Evolutionary conservation across 441 rosid species (phyloP).

Genomic region (Arabidopsis lyrata): DNA sequence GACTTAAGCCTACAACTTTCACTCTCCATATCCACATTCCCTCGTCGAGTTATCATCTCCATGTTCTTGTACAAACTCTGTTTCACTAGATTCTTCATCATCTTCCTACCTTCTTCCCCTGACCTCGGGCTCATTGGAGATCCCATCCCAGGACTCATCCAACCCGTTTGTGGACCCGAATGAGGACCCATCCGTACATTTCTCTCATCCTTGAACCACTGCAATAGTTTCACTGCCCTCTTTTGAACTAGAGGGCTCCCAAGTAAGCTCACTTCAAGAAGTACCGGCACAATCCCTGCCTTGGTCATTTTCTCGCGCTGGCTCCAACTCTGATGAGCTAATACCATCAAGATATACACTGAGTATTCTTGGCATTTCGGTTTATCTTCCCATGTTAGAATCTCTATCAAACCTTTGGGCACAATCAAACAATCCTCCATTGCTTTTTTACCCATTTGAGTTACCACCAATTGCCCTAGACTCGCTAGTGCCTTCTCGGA

Average conservation of each 20-base stretch:
- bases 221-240: constrained; percentile 79
- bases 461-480: constrained; percentile 75
- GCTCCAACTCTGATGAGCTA: constrained; percentile 83
- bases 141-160: constrained; percentile 49
- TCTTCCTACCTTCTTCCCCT: constrained; percentile 68
- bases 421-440: constrained; percentile 62
- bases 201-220: constrained; percentile 95
- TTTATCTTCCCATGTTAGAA: constrained; percentile 83
- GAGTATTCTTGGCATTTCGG: constrained; percentile 89
- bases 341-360: constrained; percentile 79
- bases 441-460: constrained; percentile 75
- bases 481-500: constrained; percentile 79
- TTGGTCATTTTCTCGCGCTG: constrained; percentile 75
- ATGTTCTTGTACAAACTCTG: constrained; percentile 86
- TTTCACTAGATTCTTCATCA: constrained; percentile 86
- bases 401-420: constrained; percentile 73
- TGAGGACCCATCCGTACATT: constrained; percentile 82
- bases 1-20: constrained; percentile 63
- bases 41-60: constrained; percentile 87
- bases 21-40: constrained; percentile 46
- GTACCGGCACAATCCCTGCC: constrained; percentile 78
- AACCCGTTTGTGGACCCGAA: constrained; percentile 85
- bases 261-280: constrained; percentile 71
- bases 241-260: constrained; percentile 84
- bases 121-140: constrained; percentile 65